Evolutionary conservation across 2,329 filamentous ascomycete genomes (phyloP).

Genomic region (Chaetomium globosum): DNA sequence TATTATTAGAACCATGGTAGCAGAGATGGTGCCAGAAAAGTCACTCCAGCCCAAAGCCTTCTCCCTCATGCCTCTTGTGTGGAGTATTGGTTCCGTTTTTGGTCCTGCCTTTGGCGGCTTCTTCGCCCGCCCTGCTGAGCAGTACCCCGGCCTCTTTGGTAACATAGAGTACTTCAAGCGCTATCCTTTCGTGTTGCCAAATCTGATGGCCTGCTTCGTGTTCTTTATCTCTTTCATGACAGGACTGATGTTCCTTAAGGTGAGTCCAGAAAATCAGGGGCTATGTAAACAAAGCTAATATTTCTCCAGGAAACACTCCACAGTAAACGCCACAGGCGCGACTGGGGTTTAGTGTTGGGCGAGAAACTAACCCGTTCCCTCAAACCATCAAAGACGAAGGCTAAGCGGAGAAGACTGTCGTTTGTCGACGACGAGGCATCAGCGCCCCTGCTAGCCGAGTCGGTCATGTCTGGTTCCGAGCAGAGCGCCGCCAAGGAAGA

Average conservation of each 20-base stretch:
- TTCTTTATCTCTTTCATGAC: conserved; percentile 76
- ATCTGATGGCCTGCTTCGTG: conserved; percentile 73
- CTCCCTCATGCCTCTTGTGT: conserved; percentile 88
- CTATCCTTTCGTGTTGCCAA: conserved; percentile 84
- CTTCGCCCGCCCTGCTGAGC: conserved; percentile 76
- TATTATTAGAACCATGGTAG: conserved; percentile 88
- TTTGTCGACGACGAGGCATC: conserved; percentile 61
- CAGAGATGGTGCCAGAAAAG: conserved; percentile 85
- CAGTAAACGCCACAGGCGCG: conserved; percentile 65
- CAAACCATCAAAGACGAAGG: conserved; percentile 36
- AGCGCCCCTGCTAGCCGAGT: conserved; percentile 54
- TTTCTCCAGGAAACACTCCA: conserved; percentile 72
- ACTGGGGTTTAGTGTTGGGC: conserved; percentile 77
- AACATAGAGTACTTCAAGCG: conserved; percentile 66
- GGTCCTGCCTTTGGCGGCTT: conserved; percentile 87
- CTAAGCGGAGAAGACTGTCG: conserved; percentile 48
- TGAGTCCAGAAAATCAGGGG: conserved; percentile 39
- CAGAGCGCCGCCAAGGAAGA: conserved; percentile 36
- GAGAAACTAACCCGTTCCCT: conserved; percentile 57
- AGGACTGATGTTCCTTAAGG: conserved; percentile 76
- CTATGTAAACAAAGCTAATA: conserved; percentile 18
- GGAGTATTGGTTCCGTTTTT: conserved; percentile 84
- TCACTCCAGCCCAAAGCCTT: conserved; percentile 88
- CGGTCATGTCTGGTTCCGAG: conserved; percentile 37
- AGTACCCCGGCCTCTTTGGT: conserved; percentile 72